Conservation (phyloP, 2,329 filamentous ascomycete species). For the Helminthosporium solani region DNA sequence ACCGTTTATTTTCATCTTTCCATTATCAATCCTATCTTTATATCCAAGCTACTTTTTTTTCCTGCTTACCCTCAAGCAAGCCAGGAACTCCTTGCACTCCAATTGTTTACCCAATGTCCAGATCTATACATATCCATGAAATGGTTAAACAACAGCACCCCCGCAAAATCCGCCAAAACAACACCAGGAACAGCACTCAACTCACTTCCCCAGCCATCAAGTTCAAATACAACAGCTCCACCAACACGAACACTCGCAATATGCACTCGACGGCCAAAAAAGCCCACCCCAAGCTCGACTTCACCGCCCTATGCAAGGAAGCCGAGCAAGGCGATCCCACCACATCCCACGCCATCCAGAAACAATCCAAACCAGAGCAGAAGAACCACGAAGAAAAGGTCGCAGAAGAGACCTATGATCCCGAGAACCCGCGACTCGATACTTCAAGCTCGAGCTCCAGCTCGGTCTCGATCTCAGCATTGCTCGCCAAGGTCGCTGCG, state of each 20-base stretch:
- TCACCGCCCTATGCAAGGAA: conserved; percentile 1
- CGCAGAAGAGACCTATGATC: conserved; percentile 1
- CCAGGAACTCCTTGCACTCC: no score
- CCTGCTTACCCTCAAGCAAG: no score
- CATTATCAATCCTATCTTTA: no score
- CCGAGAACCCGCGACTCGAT: neutral
- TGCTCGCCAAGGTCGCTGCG: neutral
- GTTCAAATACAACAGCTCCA: neutral
- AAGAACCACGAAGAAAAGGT: neutral
- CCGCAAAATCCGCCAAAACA: neutral
- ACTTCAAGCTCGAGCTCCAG: no score
- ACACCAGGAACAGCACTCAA: neutral
- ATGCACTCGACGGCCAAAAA: neutral
- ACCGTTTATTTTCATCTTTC: no score
- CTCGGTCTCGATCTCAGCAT: neutral
- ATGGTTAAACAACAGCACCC: neutral
- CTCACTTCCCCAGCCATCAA: neutral
- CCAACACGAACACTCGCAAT: neutral
- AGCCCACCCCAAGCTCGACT: neutral
- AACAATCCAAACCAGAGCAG: neutral
- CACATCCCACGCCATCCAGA: neutral
- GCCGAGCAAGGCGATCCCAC: neutral
- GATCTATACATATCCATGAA: neutral
- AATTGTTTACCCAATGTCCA: no score
- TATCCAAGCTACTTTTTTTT: no score